Conservation (phyloP, 768 basidiomycete genomes). For the Floccularia luteovirens region DNA sequence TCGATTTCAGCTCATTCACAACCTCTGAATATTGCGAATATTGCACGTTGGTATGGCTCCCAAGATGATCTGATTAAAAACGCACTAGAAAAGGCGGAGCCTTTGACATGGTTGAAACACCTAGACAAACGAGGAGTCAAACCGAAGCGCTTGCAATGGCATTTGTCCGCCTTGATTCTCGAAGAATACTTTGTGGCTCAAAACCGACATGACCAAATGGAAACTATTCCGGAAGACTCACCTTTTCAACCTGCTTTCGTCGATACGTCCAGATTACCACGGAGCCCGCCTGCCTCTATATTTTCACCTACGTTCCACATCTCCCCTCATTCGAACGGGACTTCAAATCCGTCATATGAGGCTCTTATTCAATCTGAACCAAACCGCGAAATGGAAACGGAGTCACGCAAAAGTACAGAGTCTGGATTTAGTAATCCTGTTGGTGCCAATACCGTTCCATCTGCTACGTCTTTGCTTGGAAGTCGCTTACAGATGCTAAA, state of each 20-base stretch:
- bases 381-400: too few relatives aligned
- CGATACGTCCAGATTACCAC: conserved; percentile 7
- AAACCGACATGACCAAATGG: conserved; percentile 18
- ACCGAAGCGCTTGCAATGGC: conserved; percentile 40
- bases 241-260: conserved; percentile 8
- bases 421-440: conserved; percentile 2
- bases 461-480: background rate
- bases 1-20: conserved; percentile 20
- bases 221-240: conserved; percentile 37
- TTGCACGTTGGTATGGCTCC: conserved; percentile 54
- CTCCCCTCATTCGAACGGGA: too few relatives aligned
- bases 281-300: conserved; percentile 1
- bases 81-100: conserved; percentile 59
- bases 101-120: conserved; percentile 70
- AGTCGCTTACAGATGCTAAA: too few relatives aligned
- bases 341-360: too few relatives aligned
- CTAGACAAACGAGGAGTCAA: conserved; percentile 35
- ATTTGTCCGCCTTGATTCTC: conserved; percentile 60
- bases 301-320: too few relatives aligned
- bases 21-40: conserved; percentile 37
- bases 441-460: background rate
- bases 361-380: too few relatives aligned
- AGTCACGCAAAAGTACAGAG: conserved; percentile 6
- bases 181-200: conserved; percentile 55
- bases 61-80: conserved; percentile 38